phyloP scores from a whole-genome alignment of 2,329 filamentous ascomycete genomes.

The Exophiala mesophila region DNA sequence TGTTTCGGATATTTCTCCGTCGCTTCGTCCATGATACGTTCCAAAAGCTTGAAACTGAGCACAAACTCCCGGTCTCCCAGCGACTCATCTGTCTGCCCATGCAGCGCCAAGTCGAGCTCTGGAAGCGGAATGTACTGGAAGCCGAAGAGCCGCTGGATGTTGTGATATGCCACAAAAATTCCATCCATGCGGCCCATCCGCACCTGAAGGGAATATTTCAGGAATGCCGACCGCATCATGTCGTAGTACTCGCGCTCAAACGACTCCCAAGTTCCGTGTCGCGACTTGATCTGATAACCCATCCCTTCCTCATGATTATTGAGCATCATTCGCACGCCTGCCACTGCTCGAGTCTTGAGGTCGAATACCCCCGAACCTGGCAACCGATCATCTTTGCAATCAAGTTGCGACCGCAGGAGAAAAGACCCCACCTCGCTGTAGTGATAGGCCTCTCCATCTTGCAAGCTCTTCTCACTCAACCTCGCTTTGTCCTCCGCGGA shows the following conservation, averaged over 20 bases:
- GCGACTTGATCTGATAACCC: slow-evolving; percentile 78
- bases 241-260: slow-evolving; percentile 95
- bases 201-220: slow-evolving; percentile 95
- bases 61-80: slow-evolving; percentile 84
- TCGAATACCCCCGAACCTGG: slow-evolving; percentile 94
- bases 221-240: slow-evolving; percentile 88
- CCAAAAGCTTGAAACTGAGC: slow-evolving; percentile 71
- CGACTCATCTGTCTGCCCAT: slow-evolving; percentile 62
- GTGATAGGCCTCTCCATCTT: slow-evolving; percentile 71
- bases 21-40: slow-evolving; percentile 71
- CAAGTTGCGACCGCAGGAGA: slow-evolving; percentile 89
- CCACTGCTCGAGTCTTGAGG: slow-evolving; percentile 87
- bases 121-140: slow-evolving; percentile 87
- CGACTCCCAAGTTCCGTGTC: slow-evolving; percentile 77
- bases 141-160: slow-evolving; percentile 89
- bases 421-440: slow-evolving; percentile 84
- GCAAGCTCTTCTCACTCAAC: slow-evolving; percentile 3
- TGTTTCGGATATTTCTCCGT: slow-evolving; percentile 67
- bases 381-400: slow-evolving; percentile 78
- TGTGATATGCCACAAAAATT: slow-evolving; percentile 95
- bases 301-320: slow-evolving; percentile 65
- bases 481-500: slow-evolving; percentile 50
- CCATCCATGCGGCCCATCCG: slow-evolving; percentile 98
- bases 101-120: slow-evolving; percentile 88
- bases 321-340: slow-evolving; percentile 86